Evolutionary conservation across 2,329 filamentous ascomycete genomes (phyloP).

Genomic region (Colletotrichum eleusines): DNA sequence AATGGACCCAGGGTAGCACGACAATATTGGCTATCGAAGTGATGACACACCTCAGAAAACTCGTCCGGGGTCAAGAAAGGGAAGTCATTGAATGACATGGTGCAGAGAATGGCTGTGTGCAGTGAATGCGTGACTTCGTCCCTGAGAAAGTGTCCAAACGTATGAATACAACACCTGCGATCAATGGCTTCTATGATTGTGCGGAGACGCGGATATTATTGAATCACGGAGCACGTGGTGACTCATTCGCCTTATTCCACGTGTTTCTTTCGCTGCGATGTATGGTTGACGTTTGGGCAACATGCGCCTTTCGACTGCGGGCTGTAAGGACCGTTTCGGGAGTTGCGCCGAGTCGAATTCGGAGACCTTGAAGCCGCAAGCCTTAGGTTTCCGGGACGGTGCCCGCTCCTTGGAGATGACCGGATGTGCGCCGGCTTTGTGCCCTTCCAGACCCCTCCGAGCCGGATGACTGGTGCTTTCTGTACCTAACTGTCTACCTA

Average conservation of each 20-base stretch:
- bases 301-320: neutral
- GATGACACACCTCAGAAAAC: constrained; percentile 74
- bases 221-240: neutral
- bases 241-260: neutral
- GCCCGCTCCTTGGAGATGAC: neutral
- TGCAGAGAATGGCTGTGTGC: neutral
- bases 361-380: neutral
- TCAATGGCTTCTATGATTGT: neutral
- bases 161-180: neutral
- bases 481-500: too few species aligned
- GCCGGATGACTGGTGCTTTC: constrained; percentile 16
- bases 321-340: neutral
- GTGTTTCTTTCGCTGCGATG: too few species aligned
- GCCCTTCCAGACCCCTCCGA: constrained; percentile 22
- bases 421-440: constrained; percentile 27
- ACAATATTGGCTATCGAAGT: constrained; percentile 70
- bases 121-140: neutral
- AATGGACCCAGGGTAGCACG: constrained; percentile 68
- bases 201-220: neutral
- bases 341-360: neutral
- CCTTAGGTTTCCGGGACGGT: constrained; percentile 2
- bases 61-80: constrained; percentile 72
- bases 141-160: neutral
- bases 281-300: neutral
- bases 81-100: constrained; percentile 61